These are phyloP conservation scores for Chlorella ohadii DNA, from an alignment of 139 green algal species.

Conservation along the genomic window DNA sequence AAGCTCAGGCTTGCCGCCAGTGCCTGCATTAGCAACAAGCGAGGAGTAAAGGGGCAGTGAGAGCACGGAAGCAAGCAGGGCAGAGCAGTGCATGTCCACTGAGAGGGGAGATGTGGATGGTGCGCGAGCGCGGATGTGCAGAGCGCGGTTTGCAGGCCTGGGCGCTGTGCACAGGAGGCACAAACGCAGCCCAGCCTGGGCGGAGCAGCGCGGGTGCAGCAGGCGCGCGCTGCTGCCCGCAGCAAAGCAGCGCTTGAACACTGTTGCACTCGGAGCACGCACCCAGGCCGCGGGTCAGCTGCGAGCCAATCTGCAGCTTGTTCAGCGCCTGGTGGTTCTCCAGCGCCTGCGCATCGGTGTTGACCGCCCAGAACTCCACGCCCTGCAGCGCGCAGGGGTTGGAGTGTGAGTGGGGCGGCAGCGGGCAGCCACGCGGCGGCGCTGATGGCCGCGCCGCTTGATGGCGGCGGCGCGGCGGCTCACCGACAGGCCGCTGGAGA, in stretches of 20 bases:
- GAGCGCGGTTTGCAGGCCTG: too few species aligned
- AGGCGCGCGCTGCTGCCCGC: too few species aligned
- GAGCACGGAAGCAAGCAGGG: too few species aligned
- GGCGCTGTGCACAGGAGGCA: too few species aligned
- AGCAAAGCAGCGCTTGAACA: too few species aligned
- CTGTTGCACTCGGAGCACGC: background rate
- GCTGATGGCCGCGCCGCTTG: background rate
- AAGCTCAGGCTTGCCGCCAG: conserved; percentile 92
- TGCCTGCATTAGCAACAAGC: conserved; percentile 44
- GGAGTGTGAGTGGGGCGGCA: background rate
- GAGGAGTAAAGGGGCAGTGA: background rate
- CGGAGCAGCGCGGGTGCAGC: too few species aligned
- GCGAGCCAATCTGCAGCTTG: conserved; percentile 92
- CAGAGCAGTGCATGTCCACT: too few species aligned
- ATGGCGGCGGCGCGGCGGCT: background rate
- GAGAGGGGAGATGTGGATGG: too few species aligned
- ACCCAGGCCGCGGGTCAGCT: conserved; percentile 93
- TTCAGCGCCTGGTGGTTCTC: conserved; percentile 82
- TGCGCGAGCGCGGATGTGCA: too few species aligned
- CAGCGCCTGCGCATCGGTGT: conserved; percentile 97
- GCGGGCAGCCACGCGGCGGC: background rate
- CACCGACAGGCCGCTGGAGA: conserved; percentile 86
- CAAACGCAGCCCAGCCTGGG: too few species aligned
- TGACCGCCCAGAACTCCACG: conserved; percentile 97
- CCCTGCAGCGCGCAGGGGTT: conserved; percentile 60